phyloP scores from a whole-genome alignment of 2,329 filamentous ascomycete genomes.

The Diaporthe sp. region DNA sequence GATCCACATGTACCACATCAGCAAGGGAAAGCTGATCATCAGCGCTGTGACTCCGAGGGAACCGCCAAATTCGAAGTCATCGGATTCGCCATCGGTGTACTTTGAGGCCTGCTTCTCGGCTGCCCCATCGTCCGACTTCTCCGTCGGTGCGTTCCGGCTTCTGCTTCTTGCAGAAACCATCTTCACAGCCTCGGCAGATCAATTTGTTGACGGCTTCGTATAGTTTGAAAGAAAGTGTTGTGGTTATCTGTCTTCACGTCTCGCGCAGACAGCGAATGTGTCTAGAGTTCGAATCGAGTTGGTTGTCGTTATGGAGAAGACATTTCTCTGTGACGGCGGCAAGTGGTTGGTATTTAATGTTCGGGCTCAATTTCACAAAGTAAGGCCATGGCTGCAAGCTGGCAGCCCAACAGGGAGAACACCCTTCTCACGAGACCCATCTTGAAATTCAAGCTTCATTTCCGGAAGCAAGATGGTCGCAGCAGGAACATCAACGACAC shows the following conservation, averaged over 20 bases:
- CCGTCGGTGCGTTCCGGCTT: not conserved
- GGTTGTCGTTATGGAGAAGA: no score
- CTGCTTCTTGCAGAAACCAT: conserved; percentile 4
- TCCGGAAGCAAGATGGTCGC: conserved; percentile 12
- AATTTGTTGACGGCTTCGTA: no score
- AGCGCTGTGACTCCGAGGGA: conserved; percentile 81
- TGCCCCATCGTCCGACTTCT: not conserved
- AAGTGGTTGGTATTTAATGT: not conserved
- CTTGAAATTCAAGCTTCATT: conserved; percentile 1
- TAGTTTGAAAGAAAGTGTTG: not conserved
- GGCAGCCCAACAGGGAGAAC: not conserved
- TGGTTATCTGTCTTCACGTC: not conserved
- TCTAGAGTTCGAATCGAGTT: no score
- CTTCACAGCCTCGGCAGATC: not conserved
- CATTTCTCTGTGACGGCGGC: not conserved
- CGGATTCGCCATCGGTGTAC: conserved; percentile 63
- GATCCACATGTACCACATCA: conserved; percentile 99
- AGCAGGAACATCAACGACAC: not conserved
- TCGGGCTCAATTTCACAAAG: not conserved
- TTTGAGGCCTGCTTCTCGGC: not conserved
- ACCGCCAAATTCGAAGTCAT: conserved; percentile 86
- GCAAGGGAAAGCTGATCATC: conserved; percentile 89
- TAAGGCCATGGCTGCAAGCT: not conserved
- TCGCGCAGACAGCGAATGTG: not conserved
- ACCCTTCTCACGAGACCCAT: not conserved